Base-by-base conservation (phyloP, 2,329 filamentous ascomycete species). In the Ilyonectria mors-panacis region DNA sequence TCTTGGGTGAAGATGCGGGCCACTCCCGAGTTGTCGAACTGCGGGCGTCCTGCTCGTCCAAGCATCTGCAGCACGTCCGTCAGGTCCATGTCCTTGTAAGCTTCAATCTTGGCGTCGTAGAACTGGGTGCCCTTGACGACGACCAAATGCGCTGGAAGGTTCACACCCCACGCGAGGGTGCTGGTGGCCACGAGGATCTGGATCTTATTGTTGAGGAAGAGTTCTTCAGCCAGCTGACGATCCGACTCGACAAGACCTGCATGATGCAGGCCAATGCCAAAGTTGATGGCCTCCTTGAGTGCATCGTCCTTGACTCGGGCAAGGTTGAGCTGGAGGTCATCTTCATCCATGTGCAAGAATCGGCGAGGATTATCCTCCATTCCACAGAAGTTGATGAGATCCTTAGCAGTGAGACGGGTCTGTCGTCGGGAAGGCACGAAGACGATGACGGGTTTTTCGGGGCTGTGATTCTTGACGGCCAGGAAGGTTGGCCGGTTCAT, bases 61-160 rank as follows among this genome's bases (percentile, higher is more conserved):
- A 99, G 86, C 96, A 99, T 99, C 82, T 99, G 96, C 68, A 99
- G 84, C 35, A 99, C 96, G 81, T 99, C 96, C 0, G 96, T 99
- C 66, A 99, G 84, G 79, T 99, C 96, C 97, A 99, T 99, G 80
- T 99, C 97, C 78, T 94, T 96, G 83, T 99, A 99, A 0, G 93
- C 95, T 83, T 98, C 96, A 5, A 94, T 96, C 82, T 99, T 99
- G 44, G 96, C 96, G 76, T 99, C 96, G 78, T 97, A 99, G 83
- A 93, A 99, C 77, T 99, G 97, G 1, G 96, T 99, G 60, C 96
- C 96, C 80, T 99, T 99, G 67, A 99, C 97, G 1, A 99, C 93
- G 3, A 99, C 96, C 6, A 99, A 86, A 82, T 99, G 97, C 2
- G 97, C 96, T 0, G 97, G 97, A 75, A 99, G 85, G 79, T 99